Evolutionary conservation across 345 rosid species (phyloP).

Genomic region (Heritiera fomes): DNA sequence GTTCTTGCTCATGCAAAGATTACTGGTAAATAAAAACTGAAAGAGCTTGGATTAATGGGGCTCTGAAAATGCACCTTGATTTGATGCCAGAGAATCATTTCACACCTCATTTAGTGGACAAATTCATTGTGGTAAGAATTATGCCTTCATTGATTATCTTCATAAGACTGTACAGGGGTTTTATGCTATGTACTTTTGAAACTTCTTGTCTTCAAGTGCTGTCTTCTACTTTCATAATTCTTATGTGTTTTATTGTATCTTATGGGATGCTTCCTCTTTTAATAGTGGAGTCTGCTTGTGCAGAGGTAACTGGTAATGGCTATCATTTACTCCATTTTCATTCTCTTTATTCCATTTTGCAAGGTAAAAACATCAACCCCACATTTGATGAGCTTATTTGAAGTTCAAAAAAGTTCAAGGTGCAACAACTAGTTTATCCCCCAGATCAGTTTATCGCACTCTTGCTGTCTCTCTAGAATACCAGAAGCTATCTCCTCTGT

Average conservation of each 20-base stretch:
- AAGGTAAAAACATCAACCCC: background rate
- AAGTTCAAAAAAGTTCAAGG: background rate
- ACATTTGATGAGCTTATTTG: background rate
- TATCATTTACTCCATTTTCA: background rate
- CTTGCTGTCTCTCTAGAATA: background rate
- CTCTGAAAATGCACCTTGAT: background rate
- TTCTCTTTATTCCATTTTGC: background rate
- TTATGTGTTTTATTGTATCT: background rate
- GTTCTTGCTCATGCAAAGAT: slow-evolving; percentile 81
- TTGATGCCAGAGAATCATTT: background rate
- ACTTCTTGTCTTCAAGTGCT: background rate
- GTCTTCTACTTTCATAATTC: background rate
- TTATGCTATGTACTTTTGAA: background rate
- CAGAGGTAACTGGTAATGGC: background rate
- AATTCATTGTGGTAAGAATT: background rate
- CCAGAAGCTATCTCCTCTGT: background rate
- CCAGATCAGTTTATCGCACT: background rate
- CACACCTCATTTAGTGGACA: background rate
- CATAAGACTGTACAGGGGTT: too few relatives aligned
- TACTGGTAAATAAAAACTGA: slow-evolving; percentile 47
- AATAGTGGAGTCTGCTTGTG: background rate
- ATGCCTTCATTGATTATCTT: background rate
- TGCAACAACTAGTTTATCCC: background rate
- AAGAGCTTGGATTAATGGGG: background rate
- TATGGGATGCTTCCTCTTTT: background rate